These are phyloP conservation scores for Circinella minor DNA, from an alignment of 371 early-diverging fungal genomes.

Conservation along the genomic window DNA sequence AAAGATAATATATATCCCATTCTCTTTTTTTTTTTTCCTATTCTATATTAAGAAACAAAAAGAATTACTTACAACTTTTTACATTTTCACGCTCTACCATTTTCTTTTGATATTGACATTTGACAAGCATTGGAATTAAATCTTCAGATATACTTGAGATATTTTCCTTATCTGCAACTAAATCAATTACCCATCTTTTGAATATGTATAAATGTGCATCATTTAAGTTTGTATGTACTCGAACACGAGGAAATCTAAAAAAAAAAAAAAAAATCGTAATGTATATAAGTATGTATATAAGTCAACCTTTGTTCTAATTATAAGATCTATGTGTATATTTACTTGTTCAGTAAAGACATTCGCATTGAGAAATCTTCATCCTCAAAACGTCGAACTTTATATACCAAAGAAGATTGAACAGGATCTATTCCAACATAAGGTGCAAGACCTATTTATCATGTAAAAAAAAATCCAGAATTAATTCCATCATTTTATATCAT, in stretches of 20 bases:
- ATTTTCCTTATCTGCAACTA: constrained; percentile 68
- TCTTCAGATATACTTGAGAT: constrained; percentile 84
- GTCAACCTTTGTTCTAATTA: neutral
- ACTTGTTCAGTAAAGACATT: constrained; percentile 73
- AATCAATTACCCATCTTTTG: constrained; percentile 89
- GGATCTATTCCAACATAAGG: constrained; percentile 85
- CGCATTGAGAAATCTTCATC: constrained; percentile 79
- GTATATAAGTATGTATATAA: no score
- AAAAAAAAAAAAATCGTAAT: no score
- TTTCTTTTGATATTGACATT: constrained; percentile 73
- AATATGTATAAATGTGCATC: constrained; percentile 93
- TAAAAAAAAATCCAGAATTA: neutral
- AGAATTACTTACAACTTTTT: constrained; percentile 57
- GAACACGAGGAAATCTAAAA: constrained; percentile 74
- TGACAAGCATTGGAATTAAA: constrained; percentile 83
- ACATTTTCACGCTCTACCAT: constrained; percentile 72
- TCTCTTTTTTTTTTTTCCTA: no score
- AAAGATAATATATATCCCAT: no score
- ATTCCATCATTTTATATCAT: neutral
- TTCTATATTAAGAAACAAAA: no score
- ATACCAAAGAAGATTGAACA: constrained; percentile 73
- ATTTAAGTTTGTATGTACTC: constrained; percentile 74
- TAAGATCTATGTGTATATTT: neutral
- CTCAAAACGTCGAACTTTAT: constrained; percentile 56
- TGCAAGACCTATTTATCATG: constrained; percentile 38